Evolutionary conservation across 257 asterid species (phyloP).

Genomic region (Cordia subcordata): DNA sequence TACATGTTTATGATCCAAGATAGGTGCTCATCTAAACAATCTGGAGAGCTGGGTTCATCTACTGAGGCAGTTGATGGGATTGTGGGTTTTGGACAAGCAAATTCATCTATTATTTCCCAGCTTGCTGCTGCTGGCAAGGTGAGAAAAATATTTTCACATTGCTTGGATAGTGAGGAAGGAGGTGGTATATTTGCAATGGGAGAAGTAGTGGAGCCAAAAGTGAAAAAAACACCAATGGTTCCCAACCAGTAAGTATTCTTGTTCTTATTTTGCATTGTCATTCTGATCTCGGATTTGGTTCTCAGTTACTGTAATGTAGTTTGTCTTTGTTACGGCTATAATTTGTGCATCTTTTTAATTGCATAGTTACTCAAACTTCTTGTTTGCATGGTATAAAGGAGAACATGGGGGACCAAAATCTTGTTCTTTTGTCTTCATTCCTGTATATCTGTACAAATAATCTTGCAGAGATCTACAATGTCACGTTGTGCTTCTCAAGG

Average conservation of each 20-base stretch:
- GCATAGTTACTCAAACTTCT: background rate
- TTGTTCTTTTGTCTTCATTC: too few relatives aligned
- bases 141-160: constrained; percentile 78
- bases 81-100: constrained; percentile 94
- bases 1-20: constrained; percentile 27
- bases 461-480: too few relatives aligned
- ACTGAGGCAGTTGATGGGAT: constrained; percentile 94
- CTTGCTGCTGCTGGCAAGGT: constrained; percentile 76
- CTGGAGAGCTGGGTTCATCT: constrained; percentile 86
- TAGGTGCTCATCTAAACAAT: constrained; percentile 86
- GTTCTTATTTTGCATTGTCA: constrained; percentile 1
- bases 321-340: background rate
- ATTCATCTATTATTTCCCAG: constrained; percentile 88
- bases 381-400: too few relatives aligned
- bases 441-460: too few relatives aligned
- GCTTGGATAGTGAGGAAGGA: constrained; percentile 80
- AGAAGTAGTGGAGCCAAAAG: constrained; percentile 79
- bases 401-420: too few relatives aligned
- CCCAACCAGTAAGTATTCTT: constrained; percentile 59
- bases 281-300: constrained; percentile 1
- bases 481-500: too few relatives aligned
- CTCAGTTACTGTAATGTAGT: too few relatives aligned
- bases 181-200: constrained; percentile 98
- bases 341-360: background rate
- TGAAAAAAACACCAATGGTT: constrained; percentile 69